A percentile compares a stretch with the other conserved stretches of the same genome.
Conservation (phyloP, 148 eudicot genomes). For the Arctostaphylos glauca region DNA sequence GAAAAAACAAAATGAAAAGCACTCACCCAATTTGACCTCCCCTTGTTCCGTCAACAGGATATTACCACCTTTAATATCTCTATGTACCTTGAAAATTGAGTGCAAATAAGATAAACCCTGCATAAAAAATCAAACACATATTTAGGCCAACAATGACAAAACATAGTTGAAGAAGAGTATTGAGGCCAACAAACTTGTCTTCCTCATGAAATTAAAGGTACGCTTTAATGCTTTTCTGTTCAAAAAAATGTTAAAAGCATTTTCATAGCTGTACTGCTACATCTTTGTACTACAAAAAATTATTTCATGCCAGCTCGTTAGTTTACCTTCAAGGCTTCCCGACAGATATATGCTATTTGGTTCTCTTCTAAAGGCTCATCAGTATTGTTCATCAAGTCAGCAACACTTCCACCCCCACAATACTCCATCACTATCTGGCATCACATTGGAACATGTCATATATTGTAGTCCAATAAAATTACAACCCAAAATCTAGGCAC, state of each 20-base stretch:
- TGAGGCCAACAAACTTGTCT: neutral
- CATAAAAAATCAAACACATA: conserved; percentile 26
- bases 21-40: conserved; percentile 94
- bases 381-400: conserved; percentile 91
- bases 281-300: conserved; percentile 5
- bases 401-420: conserved; percentile 99
- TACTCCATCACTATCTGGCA: conserved; percentile 99
- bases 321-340: conserved; percentile 88
- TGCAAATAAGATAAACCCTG: conserved; percentile 96
- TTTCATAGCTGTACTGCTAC: neutral
- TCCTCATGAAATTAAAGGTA: neutral
- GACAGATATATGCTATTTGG: conserved; percentile 89
- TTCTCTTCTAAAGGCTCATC: conserved; percentile 85
- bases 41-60: conserved; percentile 98
- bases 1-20: conserved; percentile 9
- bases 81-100: conserved; percentile 93
- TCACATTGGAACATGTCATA: conserved; percentile 18
- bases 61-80: conserved; percentile 98
- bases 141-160: conserved; percentile 6
- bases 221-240: neutral
- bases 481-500: neutral
- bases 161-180: neutral
- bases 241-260: neutral
- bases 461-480: neutral
- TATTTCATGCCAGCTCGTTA: conserved; percentile 2